phyloP scores from a whole-genome alignment of 176 grass and related monocot species.

The Bromus sterilis region DNA sequence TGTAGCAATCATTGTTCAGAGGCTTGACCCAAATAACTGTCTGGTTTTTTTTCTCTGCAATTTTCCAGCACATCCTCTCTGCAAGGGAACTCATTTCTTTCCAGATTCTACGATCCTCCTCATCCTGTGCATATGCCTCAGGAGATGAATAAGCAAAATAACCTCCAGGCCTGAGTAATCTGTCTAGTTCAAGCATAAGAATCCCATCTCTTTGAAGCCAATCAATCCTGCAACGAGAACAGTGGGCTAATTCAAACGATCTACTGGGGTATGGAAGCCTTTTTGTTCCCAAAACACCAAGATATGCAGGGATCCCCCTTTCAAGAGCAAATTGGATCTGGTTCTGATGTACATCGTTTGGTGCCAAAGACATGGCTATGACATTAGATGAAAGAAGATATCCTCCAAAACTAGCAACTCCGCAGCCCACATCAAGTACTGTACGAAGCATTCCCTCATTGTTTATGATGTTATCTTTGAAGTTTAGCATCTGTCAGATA shows the following conservation, averaged over 20 bases:
- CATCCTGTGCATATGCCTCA: constrained; percentile 97
- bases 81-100: constrained; percentile 93
- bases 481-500: constrained; percentile 78
- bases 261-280: constrained; percentile 93
- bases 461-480: constrained; percentile 81
- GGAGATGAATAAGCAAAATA: constrained; percentile 99
- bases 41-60: constrained; percentile 90
- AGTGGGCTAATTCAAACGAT: constrained; percentile 97
- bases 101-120: constrained; percentile 94
- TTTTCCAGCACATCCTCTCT: constrained; percentile 97
- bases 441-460: constrained; percentile 86
- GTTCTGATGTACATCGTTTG: constrained; percentile 99
- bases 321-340: constrained; percentile 99
- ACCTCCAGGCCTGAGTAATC: constrained; percentile 91
- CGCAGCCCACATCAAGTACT: constrained; percentile 96
- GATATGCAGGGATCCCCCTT: constrained; percentile 96
- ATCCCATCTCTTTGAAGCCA: constrained; percentile 98
- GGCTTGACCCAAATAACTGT: constrained; percentile 99
- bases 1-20: constrained; percentile 95
- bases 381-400: constrained; percentile 94
- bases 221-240: constrained; percentile 94
- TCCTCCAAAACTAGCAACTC: constrained; percentile 95
- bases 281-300: constrained; percentile 96
- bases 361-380: constrained; percentile 94
- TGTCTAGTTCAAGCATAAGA: constrained; percentile 91